Percentiles rank a stretch among this genome's conserved stretches.
Conservation (phyloP, 345 rosid species). For the Eucalyptus leucophloia region DNA sequence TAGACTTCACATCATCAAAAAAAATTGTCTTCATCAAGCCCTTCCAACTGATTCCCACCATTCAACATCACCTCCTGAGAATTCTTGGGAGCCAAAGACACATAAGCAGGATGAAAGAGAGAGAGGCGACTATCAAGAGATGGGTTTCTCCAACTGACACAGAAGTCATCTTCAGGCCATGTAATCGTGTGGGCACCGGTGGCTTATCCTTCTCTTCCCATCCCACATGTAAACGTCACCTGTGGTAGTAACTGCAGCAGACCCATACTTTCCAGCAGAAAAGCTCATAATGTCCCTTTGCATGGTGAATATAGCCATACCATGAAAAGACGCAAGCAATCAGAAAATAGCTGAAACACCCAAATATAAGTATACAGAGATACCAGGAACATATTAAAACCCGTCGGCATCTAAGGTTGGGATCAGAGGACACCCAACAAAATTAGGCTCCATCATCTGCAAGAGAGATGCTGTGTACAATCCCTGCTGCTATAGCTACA, state of each 20-base stretch:
- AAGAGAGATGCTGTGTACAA: slow-evolving; percentile 85
- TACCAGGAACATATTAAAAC: slow-evolving; percentile 10
- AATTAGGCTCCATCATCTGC: slow-evolving; percentile 86
- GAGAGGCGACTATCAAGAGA: slow-evolving; percentile 67
- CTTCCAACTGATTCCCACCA: slow-evolving; percentile 23
- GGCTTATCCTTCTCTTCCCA: slow-evolving; percentile 56
- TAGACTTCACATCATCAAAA: slow-evolving; percentile 37
- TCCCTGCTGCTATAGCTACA: slow-evolving; percentile 81
- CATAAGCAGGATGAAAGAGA: slow-evolving; percentile 61
- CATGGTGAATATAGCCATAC: slow-evolving; percentile 48
- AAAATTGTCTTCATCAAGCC: slow-evolving; percentile 49
- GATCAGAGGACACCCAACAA: slow-evolving; percentile 89
- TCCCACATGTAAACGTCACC: slow-evolving; percentile 96
- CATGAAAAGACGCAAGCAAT: background rate
- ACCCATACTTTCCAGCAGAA: slow-evolving; percentile 93
- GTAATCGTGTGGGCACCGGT: slow-evolving; percentile 57
- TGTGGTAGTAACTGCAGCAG: slow-evolving; percentile 65
- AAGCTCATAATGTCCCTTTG: slow-evolving; percentile 58
- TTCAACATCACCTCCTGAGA: slow-evolving; percentile 15
- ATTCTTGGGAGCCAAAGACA: slow-evolving; percentile 13
- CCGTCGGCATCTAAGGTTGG: slow-evolving; percentile 84
- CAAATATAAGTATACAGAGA: background rate
- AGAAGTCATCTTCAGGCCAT: slow-evolving; percentile 68
- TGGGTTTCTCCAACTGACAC: slow-evolving; percentile 96
- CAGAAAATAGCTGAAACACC: background rate